Conservation (phyloP, 2,329 filamentous ascomycete genomes). For the Colletotrichum eremochloae region DNA sequence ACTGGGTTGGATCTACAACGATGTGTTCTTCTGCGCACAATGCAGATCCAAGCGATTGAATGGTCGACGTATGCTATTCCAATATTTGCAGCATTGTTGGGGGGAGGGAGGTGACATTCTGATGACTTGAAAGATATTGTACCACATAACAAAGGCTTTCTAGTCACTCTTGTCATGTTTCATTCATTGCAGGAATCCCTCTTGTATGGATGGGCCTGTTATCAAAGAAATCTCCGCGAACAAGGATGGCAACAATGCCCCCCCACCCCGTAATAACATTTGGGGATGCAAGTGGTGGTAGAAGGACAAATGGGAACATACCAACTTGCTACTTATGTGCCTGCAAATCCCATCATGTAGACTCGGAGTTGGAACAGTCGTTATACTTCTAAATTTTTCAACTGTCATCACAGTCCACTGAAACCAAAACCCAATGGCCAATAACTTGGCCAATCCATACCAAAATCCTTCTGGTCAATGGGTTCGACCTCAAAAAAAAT, state of each 20-base stretch:
- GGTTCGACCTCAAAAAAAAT: background rate
- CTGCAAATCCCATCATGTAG: background rate
- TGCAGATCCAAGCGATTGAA: background rate
- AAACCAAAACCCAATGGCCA: background rate
- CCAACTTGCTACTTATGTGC: background rate
- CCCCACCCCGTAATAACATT: background rate
- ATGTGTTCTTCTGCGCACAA: background rate
- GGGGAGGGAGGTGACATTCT: background rate
- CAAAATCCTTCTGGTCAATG: slow-evolving; percentile 1
- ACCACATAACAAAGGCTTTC: background rate
- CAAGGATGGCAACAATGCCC: background rate
- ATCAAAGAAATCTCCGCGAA: background rate
- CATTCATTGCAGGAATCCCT: background rate
- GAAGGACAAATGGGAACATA: background rate
- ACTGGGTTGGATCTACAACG: background rate
- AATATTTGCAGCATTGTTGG: background rate
- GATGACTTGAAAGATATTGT: background rate
- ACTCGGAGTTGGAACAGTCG: background rate
- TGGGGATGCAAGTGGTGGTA: background rate
- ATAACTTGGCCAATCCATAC: background rate
- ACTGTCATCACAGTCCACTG: background rate
- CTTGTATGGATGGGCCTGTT: background rate
- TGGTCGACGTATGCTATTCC: background rate
- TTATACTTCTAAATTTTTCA: too few relatives aligned
- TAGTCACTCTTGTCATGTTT: background rate